Evolutionary conservation across 1,284 basidiomycete species (phyloP), one percentile per base, ranked within the genome.

Genomic region (Albatrellus sp.): DNA sequence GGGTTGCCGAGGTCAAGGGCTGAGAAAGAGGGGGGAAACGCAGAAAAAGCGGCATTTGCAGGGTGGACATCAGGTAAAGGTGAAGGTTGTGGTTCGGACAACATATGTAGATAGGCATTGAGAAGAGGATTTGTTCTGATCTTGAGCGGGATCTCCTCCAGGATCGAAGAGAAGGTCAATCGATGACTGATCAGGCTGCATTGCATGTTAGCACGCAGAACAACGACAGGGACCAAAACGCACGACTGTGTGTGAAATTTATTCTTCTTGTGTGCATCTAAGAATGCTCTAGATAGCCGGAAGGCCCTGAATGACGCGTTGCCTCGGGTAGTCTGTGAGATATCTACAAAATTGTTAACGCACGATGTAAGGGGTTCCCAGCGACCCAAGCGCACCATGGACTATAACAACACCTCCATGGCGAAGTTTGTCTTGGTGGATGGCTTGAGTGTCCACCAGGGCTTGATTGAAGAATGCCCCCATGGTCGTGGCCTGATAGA

Each of bases 261-360:
- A 50, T 79, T 77, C 57, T 74, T 80, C 62, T 85, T 89, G 67
- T 89, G 84, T 7, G 91, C 90, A 51, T 83, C 80, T 60, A 92
- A 67, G 60, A 97, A 98, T 10, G 80, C 71, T 42, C 80, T 69
- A 35, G 89, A 87, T 50, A 98, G 70, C 53, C 83, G 77, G 74
- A 90, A 98, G 39, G 94, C 96, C 55, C 86, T 85, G 69, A 98
- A 84, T 35, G 83, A 81, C 42, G 92, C 78, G 59, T 90, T 93
- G 41, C 92, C 91, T 54, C 86, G 77, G 45, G 80, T 75, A 3
- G 85, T 79, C 57, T 84, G 79, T 40, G 82, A 78, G 36, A 81
- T 59, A 59, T 86, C 82, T 85, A 40, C 29, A 29, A 14, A 32
- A 8, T 20, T 2, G 17, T 28, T 32, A 13, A 44, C 31, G 24